Conservation (phyloP, 2,329 filamentous ascomycete genomes). For the Scedosporium boydii region DNA sequence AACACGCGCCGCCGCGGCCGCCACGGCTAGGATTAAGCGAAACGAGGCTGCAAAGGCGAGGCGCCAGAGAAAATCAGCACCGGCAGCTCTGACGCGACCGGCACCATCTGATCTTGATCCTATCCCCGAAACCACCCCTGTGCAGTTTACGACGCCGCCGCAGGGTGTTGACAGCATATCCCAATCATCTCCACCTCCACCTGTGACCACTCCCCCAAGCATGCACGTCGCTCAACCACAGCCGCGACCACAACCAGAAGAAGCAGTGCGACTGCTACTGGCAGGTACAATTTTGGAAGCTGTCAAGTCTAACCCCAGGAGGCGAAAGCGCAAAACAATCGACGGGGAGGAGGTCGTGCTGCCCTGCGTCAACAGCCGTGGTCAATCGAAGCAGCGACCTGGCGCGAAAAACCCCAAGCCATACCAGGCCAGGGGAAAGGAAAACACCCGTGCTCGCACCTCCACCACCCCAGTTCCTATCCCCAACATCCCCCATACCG, state of each 20-base stretch:
- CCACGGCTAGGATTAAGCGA: not conserved
- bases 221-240: not conserved
- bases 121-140: not conserved
- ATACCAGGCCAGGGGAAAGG: not conserved
- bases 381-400: constrained; percentile 1
- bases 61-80: constrained; percentile 27
- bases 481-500: not conserved
- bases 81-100: constrained; percentile 18
- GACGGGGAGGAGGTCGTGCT: constrained; percentile 25
- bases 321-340: constrained; percentile 37
- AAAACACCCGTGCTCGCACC: not conserved
- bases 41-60: constrained; percentile 8
- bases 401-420: constrained; percentile 9
- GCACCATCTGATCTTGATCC: not conserved
- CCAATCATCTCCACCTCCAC: not conserved
- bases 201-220: not conserved
- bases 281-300: constrained; percentile 36
- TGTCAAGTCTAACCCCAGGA: constrained; percentile 38
- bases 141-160: not conserved
- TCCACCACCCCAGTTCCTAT: not conserved
- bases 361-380: constrained; percentile 12
- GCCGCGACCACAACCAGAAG: not conserved
- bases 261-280: not conserved
- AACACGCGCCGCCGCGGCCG: not conserved
- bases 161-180: not conserved